Percentiles rank a stretch among this genome's conserved stretches.
Conservation (phyloP, 169 alveolate species). For the Blepharisma undulans region DNA sequence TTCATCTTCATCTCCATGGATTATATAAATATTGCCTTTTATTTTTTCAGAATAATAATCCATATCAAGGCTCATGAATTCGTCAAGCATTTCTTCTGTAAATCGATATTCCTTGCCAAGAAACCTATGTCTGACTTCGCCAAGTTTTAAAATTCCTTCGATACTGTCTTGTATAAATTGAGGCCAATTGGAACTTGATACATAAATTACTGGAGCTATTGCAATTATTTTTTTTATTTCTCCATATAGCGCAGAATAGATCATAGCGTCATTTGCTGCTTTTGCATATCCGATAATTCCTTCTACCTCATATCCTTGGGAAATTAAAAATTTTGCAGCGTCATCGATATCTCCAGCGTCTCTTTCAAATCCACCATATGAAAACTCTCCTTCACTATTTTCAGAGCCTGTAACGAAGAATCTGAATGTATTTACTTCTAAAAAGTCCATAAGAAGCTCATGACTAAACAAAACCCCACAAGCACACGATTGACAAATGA, state of each 20-base stretch:
- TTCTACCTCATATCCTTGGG: not conserved
- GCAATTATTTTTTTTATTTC: not conserved
- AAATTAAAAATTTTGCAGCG: not conserved
- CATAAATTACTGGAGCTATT: not conserved
- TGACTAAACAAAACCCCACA: too few relatives aligned
- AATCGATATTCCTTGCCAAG: not conserved
- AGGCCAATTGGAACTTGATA: not conserved
- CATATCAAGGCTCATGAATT: not conserved
- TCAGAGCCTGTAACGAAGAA: not conserved
- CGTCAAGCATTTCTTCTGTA: not conserved
- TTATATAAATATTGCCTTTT: not conserved
- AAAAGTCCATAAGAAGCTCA: too few relatives aligned
- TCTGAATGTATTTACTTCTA: not conserved
- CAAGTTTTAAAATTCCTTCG: not conserved
- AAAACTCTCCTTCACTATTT: constrained; percentile 26
- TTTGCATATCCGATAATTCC: constrained; percentile 6
- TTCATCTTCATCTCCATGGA: not conserved
- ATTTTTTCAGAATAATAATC: not conserved
- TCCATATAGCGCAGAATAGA: not conserved
- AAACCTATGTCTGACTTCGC: not conserved
- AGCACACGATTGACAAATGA: too few relatives aligned
- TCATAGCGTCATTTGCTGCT: not conserved
- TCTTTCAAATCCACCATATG: not conserved
- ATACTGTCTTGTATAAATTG: not conserved
- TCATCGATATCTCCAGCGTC: not conserved